Evolutionary conservation across 768 basidiomycete genomes (phyloP).

Genomic region (Pisolithus orientalis): DNA sequence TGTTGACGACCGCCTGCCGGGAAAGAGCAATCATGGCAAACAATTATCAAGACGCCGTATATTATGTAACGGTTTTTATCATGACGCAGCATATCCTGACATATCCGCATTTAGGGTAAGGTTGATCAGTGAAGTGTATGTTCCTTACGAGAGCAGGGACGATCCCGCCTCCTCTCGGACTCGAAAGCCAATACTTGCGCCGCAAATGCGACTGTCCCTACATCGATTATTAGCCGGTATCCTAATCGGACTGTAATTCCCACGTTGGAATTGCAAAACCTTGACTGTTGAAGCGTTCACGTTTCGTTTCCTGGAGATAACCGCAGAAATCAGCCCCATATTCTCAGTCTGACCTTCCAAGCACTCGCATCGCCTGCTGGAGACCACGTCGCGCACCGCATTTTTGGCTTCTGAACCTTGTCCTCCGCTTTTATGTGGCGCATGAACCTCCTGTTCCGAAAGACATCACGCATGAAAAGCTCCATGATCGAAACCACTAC

Average conservation of each 20-base stretch:
- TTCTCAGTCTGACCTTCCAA: constrained; percentile 6
- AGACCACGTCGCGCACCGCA: constrained; percentile 1
- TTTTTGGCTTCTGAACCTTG: constrained; percentile 18
- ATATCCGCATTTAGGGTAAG: constrained; percentile 26
- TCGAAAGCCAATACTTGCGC: constrained; percentile 29
- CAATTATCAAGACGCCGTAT: constrained; percentile 30
- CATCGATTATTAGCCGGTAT: constrained; percentile 8
- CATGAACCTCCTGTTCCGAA: constrained; percentile 21
- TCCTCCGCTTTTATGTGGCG: constrained; percentile 18
- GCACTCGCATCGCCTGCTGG: constrained; percentile 8
- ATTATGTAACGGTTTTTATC: constrained; percentile 4
- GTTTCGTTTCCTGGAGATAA: background rate
- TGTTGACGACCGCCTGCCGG: too few relatives aligned
- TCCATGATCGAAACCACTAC: constrained; percentile 27
- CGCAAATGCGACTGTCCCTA: constrained; percentile 7
- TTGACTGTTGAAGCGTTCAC: constrained; percentile 1
- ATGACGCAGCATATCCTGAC: constrained; percentile 10
- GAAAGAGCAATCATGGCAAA: constrained; percentile 5
- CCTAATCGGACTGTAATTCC: constrained; percentile 4
- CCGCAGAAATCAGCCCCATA: constrained; percentile 7
- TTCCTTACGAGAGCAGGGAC: constrained; percentile 30
- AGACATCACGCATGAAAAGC: constrained; percentile 25
- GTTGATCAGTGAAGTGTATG: constrained; percentile 23
- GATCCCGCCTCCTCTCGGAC: constrained; percentile 29
- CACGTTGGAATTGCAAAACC: constrained; percentile 14